Base-by-base conservation (phyloP, 495 filamentous ascomycete species). In the Monascus purpureus region DNA sequence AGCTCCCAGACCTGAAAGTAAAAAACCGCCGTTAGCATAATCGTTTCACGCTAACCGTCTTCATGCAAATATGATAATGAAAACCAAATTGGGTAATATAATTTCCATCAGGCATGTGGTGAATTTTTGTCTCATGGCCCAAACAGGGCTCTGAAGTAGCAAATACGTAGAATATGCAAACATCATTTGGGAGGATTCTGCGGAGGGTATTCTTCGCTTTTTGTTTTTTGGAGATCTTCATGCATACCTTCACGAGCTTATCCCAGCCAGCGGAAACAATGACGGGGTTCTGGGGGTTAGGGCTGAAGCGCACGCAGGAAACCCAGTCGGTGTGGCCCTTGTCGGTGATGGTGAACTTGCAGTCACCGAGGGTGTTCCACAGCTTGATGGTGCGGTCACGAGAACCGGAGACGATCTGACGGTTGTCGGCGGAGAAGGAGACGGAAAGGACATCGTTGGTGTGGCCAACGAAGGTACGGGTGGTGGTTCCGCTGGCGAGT, bases 321-420 rank as follows among this genome's bases (percentile, higher is more conserved):
- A 95, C 92, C 90, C 90, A 99, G 67, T 99, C 90, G 60, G 84
- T 82, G 70, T 99, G 90, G 52, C 92, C 90, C 77, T 99, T 96
- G 53, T 99, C 90, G 67, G 82, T 90, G 75, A 99, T 96, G 72
- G 88, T 99, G 76, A 75, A 99, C 74, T 99, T 99, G 84, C 90
- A 99, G 75, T 99, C 90, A 61, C 90, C 90, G 33, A 99, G 85
- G 50, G 90, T 99, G 73, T 99, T 99, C 90, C 90, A 99, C 45
- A 99, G 77, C 82, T 96, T 99, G 77, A 99, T 99, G 51, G 80
- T 82, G 54, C 86, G 78, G 68, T 99, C 90, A 55, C 90, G 84
- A 28, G 90, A 96, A 38, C 86, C 90, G 41, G 90, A 96, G 53
- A 99, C 90, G 68, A 99, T 99, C 75, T 99, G 90, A 57, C 90